phyloP scores from a whole-genome alignment of 345 rosid species.

The Ceriops decandra region DNA sequence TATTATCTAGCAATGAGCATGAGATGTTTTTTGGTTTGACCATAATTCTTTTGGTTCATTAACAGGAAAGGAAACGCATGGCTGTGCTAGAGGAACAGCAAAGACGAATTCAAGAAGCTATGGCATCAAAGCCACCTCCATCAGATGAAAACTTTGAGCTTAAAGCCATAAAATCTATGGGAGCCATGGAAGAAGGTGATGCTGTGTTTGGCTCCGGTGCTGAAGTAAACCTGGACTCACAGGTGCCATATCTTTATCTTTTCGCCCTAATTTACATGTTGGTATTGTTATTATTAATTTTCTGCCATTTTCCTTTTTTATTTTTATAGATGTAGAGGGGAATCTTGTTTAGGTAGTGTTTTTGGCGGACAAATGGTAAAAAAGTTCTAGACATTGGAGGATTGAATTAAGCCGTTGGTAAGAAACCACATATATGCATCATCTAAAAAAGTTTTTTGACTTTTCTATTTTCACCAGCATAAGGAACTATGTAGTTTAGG shows the following conservation, averaged over 20 bases:
- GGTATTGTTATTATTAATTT: too few species aligned
- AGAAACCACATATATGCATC: too few species aligned
- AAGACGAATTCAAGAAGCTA: slow-evolving; percentile 65
- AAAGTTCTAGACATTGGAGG: too few species aligned
- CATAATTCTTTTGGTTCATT: slow-evolving; percentile 4
- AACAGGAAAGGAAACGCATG: slow-evolving; percentile 65
- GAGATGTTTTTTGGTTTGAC: slow-evolving; percentile 12
- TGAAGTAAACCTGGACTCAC: slow-evolving; percentile 89
- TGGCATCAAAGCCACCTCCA: slow-evolving; percentile 66
- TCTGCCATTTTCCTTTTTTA: too few species aligned
- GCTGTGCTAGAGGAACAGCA: slow-evolving; percentile 69
- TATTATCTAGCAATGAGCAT: slow-evolving; percentile 2
- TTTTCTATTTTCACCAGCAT: slow-evolving; percentile 65
- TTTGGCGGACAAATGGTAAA: too few species aligned
- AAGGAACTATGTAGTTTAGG: slow-evolving; percentile 61
- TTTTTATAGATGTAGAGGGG: too few species aligned
- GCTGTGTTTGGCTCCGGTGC: slow-evolving; percentile 87
- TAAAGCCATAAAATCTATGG: slow-evolving; percentile 93
- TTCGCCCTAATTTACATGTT: too few species aligned
- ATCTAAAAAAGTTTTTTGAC: slow-evolving; percentile 13
- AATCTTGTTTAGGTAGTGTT: too few species aligned
- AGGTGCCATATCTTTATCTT: slow-evolving; percentile 37
- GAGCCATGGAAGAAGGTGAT: slow-evolving; percentile 94
- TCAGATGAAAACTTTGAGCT: slow-evolving; percentile 74
- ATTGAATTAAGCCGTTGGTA: too few species aligned